Evolutionary conservation across 495 filamentous ascomycete genomes (phyloP), one percentile per base, ranked within the genome.

Genomic region (Melanomma pulvis-pyrius): DNA sequence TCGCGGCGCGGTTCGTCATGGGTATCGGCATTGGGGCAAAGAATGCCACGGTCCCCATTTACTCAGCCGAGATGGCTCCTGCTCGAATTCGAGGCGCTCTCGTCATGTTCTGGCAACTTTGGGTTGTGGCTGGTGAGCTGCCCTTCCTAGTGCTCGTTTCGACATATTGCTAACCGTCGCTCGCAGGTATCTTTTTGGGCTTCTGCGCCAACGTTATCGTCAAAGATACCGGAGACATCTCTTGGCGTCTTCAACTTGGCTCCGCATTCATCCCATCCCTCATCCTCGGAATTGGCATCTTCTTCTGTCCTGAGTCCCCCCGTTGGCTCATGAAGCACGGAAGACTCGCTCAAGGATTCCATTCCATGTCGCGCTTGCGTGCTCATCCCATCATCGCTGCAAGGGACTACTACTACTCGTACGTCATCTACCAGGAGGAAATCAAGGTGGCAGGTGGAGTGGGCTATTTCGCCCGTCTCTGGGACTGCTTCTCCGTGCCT

Each of bases 401-500:
- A 0, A 75, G 84, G 32, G 84, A 86, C 54, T 74, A 81, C 22
- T 87, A 83, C 73, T 85, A 85, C 69, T 78, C 76, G 74, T 2
- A 89, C 49, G 36, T 68, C 44, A 54, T 63, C 64, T 61, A 63
- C 26, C 19, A 71, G 57, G 70, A 65, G 55, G 71, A 72, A 49
- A 53, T 70, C 39, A 66, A 56, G 52, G 32, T 55, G 9, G 57
- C 64, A 15, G 12, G 48, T n/a, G 61, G 57, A 3, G 12, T 46
- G 44, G 41, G 36, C 65, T 87, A 84, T 51, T 67, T 71, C 50
- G 58, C 60, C 12, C 29, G 70, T 21, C 86, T 86, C 65, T 82
- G 84, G 28, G 89, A 94, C 78, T 62, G 75, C 13, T 90, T 92
- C 71, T 85, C 85, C n/a, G 84, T 91, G 62, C 87, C 88, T 25